Evolutionary conservation across 495 filamentous ascomycete genomes (phyloP), one percentile per base, ranked within the genome.

Genomic region (Penicillium salamii): DNA sequence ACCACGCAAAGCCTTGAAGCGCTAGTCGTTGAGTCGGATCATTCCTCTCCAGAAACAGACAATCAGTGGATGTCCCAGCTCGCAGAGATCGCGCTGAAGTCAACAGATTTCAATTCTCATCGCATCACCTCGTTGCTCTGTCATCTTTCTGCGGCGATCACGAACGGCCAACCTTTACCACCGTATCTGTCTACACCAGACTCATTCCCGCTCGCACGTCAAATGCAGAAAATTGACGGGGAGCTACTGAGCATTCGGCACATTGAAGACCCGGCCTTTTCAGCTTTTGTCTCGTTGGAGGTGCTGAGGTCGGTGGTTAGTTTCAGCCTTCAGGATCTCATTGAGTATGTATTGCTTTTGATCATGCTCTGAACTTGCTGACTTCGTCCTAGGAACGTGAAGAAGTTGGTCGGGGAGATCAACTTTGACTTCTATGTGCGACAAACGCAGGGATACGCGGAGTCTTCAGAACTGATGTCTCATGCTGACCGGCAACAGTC

Each of bases 281-380:
- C 81, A 20, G 85, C 86, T 5, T 91, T 90, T 69, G 84, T 86
- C 0, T 76, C 88, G 1, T 66, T 90, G 43, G 86, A 90, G 58
- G 82, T 92, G 7, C 78, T 83, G 47, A 81, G 79, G 18, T 78
- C 78, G 38, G 76, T 89, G 44, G 70, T 91, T 8, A 78, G 78
- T 34, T 80, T 81, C 46, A 85, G 87, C 55, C 58, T 89, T 32
- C 71, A 73, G 44, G 77, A 78, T 31, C 57, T 89, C 32, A 53
- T 86, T 44, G 67, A 66, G 71, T 71, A 59, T 58, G 62, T 59
- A 4, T 11, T 8, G 17, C 17, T n/a, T 9, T 28, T 19, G 4
- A 11, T 12, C 0, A 17, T 14, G 3, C 5, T 23, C 1, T 24
- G 9, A 3, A 24, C 31, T 12, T 24, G 1, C 19, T 37, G 33